These are phyloP conservation scores for Globisporangium camurandrum DNA, from an alignment of 352 stramenopile species.

Conservation along the genomic window DNA sequence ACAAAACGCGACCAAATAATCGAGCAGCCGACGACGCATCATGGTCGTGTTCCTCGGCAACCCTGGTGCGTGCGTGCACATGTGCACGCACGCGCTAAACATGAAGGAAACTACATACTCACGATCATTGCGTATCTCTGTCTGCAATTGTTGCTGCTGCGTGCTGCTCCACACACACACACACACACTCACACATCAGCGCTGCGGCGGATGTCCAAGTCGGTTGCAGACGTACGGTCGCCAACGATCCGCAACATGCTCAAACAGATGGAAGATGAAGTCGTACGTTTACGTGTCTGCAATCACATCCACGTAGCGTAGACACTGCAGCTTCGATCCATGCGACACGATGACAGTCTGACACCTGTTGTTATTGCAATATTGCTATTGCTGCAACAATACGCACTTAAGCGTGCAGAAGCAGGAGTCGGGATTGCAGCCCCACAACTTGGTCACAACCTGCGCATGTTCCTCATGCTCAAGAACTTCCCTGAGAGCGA, in stretches of 20 bases:
- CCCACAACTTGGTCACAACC: constrained; percentile 66
- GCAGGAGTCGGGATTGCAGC: constrained; percentile 69
- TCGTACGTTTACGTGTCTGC: constrained; percentile 10
- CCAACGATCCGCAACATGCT: constrained; percentile 42
- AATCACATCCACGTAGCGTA: background rate
- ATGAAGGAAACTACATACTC: too few relatives aligned
- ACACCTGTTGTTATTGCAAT: background rate
- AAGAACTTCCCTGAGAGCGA: constrained; percentile 54
- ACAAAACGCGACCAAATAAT: background rate
- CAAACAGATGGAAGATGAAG: constrained; percentile 57
- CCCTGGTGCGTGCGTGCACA: constrained; percentile 26
- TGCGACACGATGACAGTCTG: too few relatives aligned
- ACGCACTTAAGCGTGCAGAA: constrained; percentile 54
- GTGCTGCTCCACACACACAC: background rate
- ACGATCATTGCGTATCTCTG: constrained; percentile 3
- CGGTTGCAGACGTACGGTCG: constrained; percentile 44
- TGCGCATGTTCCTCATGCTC: constrained; percentile 81
- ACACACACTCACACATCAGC: constrained; percentile 19
- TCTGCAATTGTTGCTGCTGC: background rate
- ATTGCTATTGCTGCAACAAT: constrained; percentile 10
- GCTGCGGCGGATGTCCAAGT: constrained; percentile 62
- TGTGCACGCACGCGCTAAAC: background rate
- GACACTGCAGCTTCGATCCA: background rate
- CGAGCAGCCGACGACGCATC: constrained; percentile 9
- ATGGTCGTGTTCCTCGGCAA: constrained; percentile 73